Base-by-base conservation (phyloP, 768 basidiomycete species). In the Clitopilus passeckerianus region DNA sequence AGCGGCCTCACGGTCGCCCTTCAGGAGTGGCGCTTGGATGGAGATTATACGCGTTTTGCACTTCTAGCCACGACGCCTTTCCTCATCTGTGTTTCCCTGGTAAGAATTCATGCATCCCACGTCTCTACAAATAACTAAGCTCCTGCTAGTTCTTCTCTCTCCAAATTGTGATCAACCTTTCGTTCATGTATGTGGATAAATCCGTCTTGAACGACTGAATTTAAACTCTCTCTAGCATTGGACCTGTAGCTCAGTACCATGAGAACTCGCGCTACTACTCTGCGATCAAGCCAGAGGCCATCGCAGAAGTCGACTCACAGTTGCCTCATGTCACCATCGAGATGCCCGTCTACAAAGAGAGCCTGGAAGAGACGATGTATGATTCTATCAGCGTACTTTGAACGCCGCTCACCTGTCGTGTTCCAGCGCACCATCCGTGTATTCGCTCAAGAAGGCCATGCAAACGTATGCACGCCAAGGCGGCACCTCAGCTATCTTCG, bases 401-500 rank as follows among this genome's bases (percentile, higher is more conserved):
- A 57, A 37, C 35, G 22, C 24, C 54, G 46, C 23, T 54, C 55
- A 35, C 34, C 57, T 54, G 37, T 12, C 41, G 15, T 27, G 5
- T 62, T 57, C 5, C 67, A 91, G 90, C 61, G 68, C 84, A 6
- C 90, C 88, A 4, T 91, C 90, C 16, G 85, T 95, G 4, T 81
- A 81, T 65, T 93, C 88, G 0, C 74, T 87, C 62, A 92, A 92
- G 73, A 87, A 86, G 74, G 91, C 91, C 0, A 93, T 93, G 86
- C 90, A 90, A 70, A 90, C 90, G n/a, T 93, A 93, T 67, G 91
- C 92, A 5, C 80, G 91, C n/a, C 92, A 95, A 70, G 91, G 93
- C 53, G 91, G 91, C 5, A 87, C 88, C 0, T 90, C 88, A 9
- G 71, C 84, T 24, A 91, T 95, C 68, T 79, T 93, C 50, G 76